Evolutionary conservation across 1,139 yeast species (phyloP).

Genomic region (Schizosaccharomyces versatilis): DNA sequence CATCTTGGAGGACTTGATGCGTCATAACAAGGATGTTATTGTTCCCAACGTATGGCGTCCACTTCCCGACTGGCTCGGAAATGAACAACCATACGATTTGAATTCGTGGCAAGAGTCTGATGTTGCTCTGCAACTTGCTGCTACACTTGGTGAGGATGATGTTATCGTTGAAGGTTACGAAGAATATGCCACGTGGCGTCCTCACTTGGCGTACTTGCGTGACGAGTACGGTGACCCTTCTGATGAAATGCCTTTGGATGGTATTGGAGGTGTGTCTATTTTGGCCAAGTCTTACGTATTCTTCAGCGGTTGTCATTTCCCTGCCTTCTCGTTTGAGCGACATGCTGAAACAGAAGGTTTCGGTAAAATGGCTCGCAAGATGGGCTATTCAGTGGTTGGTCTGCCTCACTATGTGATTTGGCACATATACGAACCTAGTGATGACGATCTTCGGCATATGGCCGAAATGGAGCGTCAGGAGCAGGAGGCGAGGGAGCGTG

Average conservation of each 20-base stretch:
- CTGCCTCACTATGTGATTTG: slow-evolving; percentile 77
- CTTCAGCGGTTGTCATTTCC: slow-evolving; percentile 64
- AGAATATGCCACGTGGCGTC: slow-evolving; percentile 83
- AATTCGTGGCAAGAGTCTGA: slow-evolving; percentile 82
- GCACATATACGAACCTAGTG: slow-evolving; percentile 88
- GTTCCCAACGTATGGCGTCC: slow-evolving; percentile 90
- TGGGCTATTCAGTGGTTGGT: slow-evolving; percentile 67
- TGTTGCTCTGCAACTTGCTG: slow-evolving; percentile 62
- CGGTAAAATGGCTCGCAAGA: slow-evolving; percentile 60
- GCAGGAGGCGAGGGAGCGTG: slow-evolving; percentile 13
- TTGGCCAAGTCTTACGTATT: slow-evolving; percentile 61
- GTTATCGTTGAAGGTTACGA: slow-evolving; percentile 83
- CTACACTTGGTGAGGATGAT: slow-evolving; percentile 58
- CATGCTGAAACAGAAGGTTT: slow-evolving; percentile 90
- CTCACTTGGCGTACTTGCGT: slow-evolving; percentile 67
- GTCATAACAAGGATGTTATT: slow-evolving; percentile 40
- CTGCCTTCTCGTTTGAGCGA: slow-evolving; percentile 72
- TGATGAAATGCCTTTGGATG: slow-evolving; percentile 71
- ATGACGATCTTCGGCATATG: slow-evolving; percentile 37
- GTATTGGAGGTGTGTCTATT: slow-evolving; percentile 79
- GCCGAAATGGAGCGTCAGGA: slow-evolving; percentile 27
- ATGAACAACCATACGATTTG: slow-evolving; percentile 74
- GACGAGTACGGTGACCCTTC: slow-evolving; percentile 74
- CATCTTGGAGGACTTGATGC: slow-evolving; percentile 43
- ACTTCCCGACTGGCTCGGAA: slow-evolving; percentile 70